A percentile compares a stretch with the other conserved stretches of the same genome.
phyloP scores from a whole-genome alignment of 2,329 filamentous ascomycete genomes.

The Aspergillus alliaceus region DNA sequence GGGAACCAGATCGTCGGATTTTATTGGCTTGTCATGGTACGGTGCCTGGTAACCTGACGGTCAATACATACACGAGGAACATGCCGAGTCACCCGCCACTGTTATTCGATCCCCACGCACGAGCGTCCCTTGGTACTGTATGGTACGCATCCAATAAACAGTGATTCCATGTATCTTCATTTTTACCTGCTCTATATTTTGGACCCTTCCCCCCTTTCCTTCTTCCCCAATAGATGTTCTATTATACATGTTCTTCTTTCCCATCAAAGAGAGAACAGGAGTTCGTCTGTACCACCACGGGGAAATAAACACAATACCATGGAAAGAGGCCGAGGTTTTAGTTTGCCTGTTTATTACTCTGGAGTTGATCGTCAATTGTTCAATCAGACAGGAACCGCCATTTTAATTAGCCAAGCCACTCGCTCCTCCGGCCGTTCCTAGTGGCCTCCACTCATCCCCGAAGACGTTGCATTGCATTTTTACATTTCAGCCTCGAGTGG shows the following conservation, averaged over 20 bases:
- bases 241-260: not conserved
- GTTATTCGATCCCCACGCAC: not conserved
- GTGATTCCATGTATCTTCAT: not conserved
- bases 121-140: not conserved
- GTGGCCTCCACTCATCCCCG: not conserved
- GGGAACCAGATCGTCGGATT: constrained; percentile 2
- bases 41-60: constrained; percentile 27
- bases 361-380: not conserved
- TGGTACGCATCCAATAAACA: not conserved
- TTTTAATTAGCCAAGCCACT: constrained; percentile 1
- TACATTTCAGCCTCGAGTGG: not conserved
- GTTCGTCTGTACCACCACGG: not conserved
- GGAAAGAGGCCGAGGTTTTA: not conserved
- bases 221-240: not conserved
- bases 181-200: constrained; percentile 4
- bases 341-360: not conserved
- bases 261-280: not conserved
- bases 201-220: not conserved
- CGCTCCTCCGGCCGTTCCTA: not conserved
- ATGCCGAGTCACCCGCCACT: not conserved
- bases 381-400: not conserved
- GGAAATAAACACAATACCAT: not conserved
- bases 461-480: not conserved
- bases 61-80: constrained; percentile 14
- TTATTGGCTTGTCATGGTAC: not conserved